Base-by-base conservation (phyloP, 2,329 filamentous ascomycete genomes). In the Pseudocercospora fijiensis region DNA sequence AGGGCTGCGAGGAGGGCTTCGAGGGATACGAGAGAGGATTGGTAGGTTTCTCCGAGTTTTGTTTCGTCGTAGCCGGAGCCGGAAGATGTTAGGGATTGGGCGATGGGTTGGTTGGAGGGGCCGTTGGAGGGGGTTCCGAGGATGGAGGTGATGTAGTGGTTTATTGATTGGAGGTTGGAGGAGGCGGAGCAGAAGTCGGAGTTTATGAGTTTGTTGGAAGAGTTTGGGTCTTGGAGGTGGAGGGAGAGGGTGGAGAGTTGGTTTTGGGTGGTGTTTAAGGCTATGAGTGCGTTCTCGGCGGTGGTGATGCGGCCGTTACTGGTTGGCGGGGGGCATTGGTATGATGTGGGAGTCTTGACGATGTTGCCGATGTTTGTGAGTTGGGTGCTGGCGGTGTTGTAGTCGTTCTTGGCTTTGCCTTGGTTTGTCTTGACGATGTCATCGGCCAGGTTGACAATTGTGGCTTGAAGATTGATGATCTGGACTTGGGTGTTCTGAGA, bases 1-100 rank as follows among this genome's bases (percentile, higher is more conserved):
- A 59, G 9, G 6, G 57, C 57, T 8, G 41, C 30, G 45, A 59
- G 52, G n/a, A 59, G 45, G 37, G 57, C 57, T 49, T 59, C 57
- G 26, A 51, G 43, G 20, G 57, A 43, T 8, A 59, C 57, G 16
- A 49, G 41, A 24, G 41, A 49, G 16, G 57, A 43, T 27, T 47
- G 43, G 13, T 49, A 59, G 20, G 57, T 59, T 37, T 59, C 24
- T 7, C 41, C 57, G 11, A 59, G 45, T 49, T 59, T 59, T 16
- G 30, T 52, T 7, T 43, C 43, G 18, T 59, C 57, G 57, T 59
- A 59, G 57, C 57, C 57, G 8, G 45, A 9, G 8, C 43, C 22
- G 3, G 45, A 20, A 11, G 57, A 26, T 3, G 27, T 52, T 13
- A 58, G 7, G 3, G n/a, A 2, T 2, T 7, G 28, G 28, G 57